A percentile compares a stretch with the other conserved stretches of the same genome.
Conservation (phyloP, 1,284 basidiomycete genomes). For the Ustilago sp. region DNA sequence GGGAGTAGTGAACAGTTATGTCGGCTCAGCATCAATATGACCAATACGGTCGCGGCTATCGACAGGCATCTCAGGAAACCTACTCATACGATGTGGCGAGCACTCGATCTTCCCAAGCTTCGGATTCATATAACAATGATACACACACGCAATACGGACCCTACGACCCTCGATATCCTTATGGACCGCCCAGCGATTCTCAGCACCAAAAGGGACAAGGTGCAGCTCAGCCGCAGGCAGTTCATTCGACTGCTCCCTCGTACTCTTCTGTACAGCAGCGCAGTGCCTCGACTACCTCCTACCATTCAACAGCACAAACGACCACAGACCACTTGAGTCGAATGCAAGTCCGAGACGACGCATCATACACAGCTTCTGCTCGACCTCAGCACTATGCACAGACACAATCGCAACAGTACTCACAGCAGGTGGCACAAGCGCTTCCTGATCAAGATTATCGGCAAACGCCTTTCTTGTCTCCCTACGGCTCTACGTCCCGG, state of each 20-base stretch:
- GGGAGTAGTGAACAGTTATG: conserved; percentile 16
- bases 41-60: conserved; percentile 21
- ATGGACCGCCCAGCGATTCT: conserved; percentile 9
- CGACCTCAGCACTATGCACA: conserved; percentile 7
- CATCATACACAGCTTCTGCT: neutral
- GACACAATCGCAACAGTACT: conserved; percentile 10
- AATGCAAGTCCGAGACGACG: conserved; percentile 21
- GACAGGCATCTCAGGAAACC: conserved; percentile 12
- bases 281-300: conserved; percentile 16
- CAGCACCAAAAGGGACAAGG: neutral
- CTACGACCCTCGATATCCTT: conserved; percentile 43
- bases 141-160: conserved; percentile 29
- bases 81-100: conserved; percentile 11
- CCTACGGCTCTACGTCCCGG: neutral
- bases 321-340: conserved; percentile 21
- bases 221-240: conserved; percentile 7
- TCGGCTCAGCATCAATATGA: conserved; percentile 28
- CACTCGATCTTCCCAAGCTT: neutral
- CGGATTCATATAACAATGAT: conserved; percentile 21
- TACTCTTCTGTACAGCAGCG: conserved; percentile 16
- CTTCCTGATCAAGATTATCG: neutral
- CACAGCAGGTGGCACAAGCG: conserved; percentile 10
- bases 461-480: neutral
- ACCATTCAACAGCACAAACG: conserved; percentile 7
- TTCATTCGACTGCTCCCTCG: neutral